Conservation (phyloP, 2,329 filamentous ascomycete species). For the Lasiodiplodia sp. region DNA sequence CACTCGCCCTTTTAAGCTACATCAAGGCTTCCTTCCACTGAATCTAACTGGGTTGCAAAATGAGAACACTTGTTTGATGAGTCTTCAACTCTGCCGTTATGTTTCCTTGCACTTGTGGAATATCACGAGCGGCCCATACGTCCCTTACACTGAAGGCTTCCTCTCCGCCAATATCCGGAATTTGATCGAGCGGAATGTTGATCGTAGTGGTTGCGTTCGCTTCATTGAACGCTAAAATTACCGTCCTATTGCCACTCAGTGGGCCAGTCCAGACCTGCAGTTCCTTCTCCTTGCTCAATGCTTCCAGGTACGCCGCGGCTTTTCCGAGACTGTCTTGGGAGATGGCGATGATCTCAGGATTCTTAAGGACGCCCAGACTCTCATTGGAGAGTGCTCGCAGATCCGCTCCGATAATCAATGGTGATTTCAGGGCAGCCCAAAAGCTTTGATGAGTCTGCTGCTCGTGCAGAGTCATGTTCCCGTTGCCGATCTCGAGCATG, state of each 20-base stretch:
- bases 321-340: conserved; percentile 52
- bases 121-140: not conserved
- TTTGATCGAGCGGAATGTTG: not conserved
- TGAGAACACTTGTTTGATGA: not conserved
- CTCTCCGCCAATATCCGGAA: not conserved
- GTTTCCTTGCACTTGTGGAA: not conserved
- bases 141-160: not conserved
- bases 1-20: too few species aligned
- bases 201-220: not conserved
- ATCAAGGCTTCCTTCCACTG: too few species aligned
- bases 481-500: conserved; percentile 58
- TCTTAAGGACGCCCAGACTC: conserved; percentile 53
- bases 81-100: not conserved
- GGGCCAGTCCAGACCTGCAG: not conserved
- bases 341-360: conserved; percentile 50
- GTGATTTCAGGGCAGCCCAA: conserved; percentile 61
- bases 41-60: not conserved
- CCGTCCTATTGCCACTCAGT: not conserved
- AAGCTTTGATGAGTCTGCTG: conserved; percentile 60
- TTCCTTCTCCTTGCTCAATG: not conserved
- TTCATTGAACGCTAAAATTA: not conserved
- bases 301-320: not conserved
- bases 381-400: conserved; percentile 40
- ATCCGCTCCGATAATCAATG: conserved; percentile 58
- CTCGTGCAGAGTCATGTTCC: conserved; percentile 55